Base-by-base conservation (phyloP, 345 rosid genomes). In the Moringa oleifera region DNA sequence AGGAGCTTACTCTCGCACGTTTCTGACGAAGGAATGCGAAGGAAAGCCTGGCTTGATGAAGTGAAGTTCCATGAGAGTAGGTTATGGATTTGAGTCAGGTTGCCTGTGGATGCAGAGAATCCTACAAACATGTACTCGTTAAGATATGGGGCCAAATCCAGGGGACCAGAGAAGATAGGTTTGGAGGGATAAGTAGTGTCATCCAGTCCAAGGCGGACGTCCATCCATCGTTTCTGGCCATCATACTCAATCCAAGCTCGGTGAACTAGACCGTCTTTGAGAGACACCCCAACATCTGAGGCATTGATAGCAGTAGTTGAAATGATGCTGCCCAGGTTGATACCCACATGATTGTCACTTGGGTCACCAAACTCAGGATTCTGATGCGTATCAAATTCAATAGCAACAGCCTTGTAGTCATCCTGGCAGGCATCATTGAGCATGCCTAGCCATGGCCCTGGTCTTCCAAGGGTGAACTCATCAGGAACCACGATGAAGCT, bases 41-140 rank as follows among this genome's bases (percentile, higher is more conserved):
- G 84, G 13, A 63, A 72, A 59, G 87, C 82, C 49, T 68, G 82
- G 71, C 79, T 82, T 1, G 70, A 74, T 21, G 82, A 62, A 9
- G 77, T 68, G 69, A 82, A 77, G 70, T 77, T 79, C 80, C 87
- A 75, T 0, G 84, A 75, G 18, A 59, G 73, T 9, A 77, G 36
- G n/a, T 56, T 68, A 45, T 82, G 84, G 58, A 79, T 71, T 62
- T 79, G 82, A 7, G 82, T 79, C 66, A 57, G 57, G 36, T 75
- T 77, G 1, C 84, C 82, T 4, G 79, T 82, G 21, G 87, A 79
- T 58, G 87, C 80, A 0, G 87, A 79, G 71, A 82, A 82, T 41
- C 87, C 84, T 13, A 82, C 68, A 37, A 82, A 82, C 80, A 82
- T 79, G 62, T 82, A 79, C 70, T 77, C 87, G 36, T 82, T 77